phyloP scores from a whole-genome alignment of 176 grass and related monocot species.

The Raddia distichophylla region DNA sequence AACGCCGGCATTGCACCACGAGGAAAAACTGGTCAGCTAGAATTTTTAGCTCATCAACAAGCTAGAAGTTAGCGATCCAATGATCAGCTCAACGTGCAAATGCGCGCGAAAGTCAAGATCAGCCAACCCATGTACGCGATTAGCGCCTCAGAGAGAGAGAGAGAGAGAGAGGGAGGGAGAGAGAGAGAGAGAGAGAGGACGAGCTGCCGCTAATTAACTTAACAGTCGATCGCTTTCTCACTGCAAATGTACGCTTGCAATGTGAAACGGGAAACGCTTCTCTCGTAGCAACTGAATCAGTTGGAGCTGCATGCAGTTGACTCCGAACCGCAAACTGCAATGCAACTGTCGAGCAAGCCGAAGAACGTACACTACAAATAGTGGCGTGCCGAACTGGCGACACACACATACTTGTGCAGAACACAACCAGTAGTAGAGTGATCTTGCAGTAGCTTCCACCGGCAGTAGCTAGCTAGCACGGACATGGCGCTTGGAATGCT shows the following conservation, averaged over 20 bases:
- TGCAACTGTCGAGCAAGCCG: background rate
- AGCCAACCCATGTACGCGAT: conserved; percentile 27
- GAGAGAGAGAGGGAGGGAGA: background rate
- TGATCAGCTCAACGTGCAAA: conserved; percentile 45
- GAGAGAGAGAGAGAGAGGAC: no score
- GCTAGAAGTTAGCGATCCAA: conserved; percentile 19
- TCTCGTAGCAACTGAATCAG: conserved; percentile 13
- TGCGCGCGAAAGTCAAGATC: conserved; percentile 41
- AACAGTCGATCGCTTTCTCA: conserved; percentile 14
- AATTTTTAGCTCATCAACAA: background rate
- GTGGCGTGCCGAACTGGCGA: background rate
- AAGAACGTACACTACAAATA: background rate
- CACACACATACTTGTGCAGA: background rate
- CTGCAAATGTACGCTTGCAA: background rate
- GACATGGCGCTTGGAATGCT: conserved; percentile 33
- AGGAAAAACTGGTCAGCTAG: background rate
- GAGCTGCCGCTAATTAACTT: background rate
- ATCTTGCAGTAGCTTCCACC: background rate
- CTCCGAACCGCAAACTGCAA: background rate
- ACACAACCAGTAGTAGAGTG: background rate
- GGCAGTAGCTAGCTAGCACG: background rate
- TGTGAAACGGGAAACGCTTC: background rate
- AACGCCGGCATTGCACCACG: background rate
- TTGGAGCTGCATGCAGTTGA: background rate
- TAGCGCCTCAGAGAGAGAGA: background rate